Base-by-base conservation (phyloP, 2,329 filamentous ascomycete species). In the Pyrenophora seminiperda region DNA sequence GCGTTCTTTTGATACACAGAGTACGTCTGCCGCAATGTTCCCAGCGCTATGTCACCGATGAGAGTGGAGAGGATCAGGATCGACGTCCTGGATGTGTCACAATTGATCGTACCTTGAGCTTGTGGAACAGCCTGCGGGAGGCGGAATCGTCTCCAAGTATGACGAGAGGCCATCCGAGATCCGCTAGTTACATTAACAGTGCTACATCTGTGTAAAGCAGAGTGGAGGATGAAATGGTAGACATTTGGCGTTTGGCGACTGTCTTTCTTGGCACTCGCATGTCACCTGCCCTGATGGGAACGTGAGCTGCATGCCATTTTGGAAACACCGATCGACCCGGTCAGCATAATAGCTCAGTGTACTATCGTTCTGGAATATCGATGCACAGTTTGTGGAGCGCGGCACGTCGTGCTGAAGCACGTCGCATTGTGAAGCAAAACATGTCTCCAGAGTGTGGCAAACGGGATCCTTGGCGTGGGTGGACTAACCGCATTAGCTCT, bases 381-480 rank as follows among this genome's bases (percentile, higher is more conserved):
- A 30, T 39, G 36, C 47, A 31, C 42, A 42, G 22, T 18, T 42
- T 31, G 14, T 47, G 37, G 5, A 39, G 48, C 10, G 24, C 24
- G 24, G 24, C 9, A 36, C 47, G 56, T 47, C 36, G 43, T 41
- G 41, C 30, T 68, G 66, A 27, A 27, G 24, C 24, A 27, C 24
- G 24, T 27, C 24, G 24, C 24, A 27, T 27, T 2, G 24, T 27
- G 24, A 67, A 41, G 65, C 64, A 67, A 55, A 55, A 41, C 51
- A 49, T 53, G 66, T 69, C 62, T 69, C 66, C 52, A 58, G 65
- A 50, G 49, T 27, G 24, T 27, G 24, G 36, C 15, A 41, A 31
- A 53, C 47, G 46, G 40, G 49, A 15, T 39, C 15, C 53, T 63
- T 54, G 57, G 57, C 53, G 27, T 20, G 4, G 7, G 19, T 43